Conservation (phyloP, 768 basidiomycete species). For the Agrocybe praecox region DNA sequence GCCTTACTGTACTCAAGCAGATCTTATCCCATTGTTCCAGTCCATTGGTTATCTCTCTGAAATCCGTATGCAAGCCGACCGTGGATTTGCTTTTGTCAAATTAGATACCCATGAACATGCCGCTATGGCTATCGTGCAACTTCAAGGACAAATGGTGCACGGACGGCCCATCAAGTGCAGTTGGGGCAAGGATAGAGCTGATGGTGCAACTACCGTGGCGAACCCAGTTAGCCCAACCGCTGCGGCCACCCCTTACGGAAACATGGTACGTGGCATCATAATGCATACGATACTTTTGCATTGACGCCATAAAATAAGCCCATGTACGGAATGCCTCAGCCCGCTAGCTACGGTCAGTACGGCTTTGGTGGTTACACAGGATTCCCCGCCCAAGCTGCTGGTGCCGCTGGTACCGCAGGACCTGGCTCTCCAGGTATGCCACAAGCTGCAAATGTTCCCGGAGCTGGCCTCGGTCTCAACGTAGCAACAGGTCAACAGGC, state of each 20-base stretch:
- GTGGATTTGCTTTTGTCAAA: constrained; percentile 99
- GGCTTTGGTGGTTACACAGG: constrained; percentile 74
- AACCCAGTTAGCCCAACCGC: constrained; percentile 61
- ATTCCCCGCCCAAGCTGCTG: constrained; percentile 62
- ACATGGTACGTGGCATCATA: constrained; percentile 61
- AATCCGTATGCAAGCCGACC: constrained; percentile 98
- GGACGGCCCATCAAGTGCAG: constrained; percentile 97
- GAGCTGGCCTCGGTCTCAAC: constrained; percentile 55
- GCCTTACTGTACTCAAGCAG: constrained; percentile 95
- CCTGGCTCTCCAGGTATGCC: constrained; percentile 63
- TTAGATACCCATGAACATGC: constrained; percentile 98
- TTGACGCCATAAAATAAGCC: constrained; percentile 46
- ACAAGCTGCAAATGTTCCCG: constrained; percentile 54
- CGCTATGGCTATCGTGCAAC: constrained; percentile 95
- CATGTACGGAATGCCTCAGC: constrained; percentile 90
- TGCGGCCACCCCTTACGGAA: constrained; percentile 70
- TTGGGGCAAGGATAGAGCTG: constrained; percentile 96
- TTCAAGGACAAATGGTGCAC: constrained; percentile 97
- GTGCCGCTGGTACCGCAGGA: constrained; percentile 47
- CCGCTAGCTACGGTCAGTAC: constrained; percentile 77
- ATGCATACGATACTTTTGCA: neutral
- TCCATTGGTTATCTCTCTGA: constrained; percentile 98
- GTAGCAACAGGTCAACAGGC: constrained; percentile 59
- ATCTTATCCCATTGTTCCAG: constrained; percentile 97
- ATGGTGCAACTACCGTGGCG: constrained; percentile 60